Evolutionary conservation across 2,329 filamentous ascomycete species (phyloP).

Genomic region (Paraphoma sp.): DNA sequence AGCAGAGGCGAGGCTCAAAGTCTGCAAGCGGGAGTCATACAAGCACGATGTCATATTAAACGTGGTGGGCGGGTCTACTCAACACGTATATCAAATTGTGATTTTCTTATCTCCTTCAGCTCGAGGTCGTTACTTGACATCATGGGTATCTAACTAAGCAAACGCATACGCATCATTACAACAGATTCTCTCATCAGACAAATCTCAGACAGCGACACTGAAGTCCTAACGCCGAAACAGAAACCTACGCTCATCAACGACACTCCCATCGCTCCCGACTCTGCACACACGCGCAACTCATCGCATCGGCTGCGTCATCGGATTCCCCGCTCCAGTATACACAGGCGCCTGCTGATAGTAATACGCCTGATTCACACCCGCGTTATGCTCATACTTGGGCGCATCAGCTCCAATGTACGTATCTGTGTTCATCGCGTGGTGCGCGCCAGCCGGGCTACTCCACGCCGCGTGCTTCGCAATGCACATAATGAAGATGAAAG

Average conservation of each 20-base stretch:
- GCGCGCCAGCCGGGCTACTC: background rate
- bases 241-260: too few species aligned
- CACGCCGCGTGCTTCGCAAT: constrained; percentile 27
- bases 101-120: too few species aligned
- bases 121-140: background rate
- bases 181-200: background rate
- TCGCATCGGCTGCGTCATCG: background rate
- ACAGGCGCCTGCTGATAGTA: constrained; percentile 23
- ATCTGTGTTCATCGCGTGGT: background rate
- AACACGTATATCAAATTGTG: too few species aligned
- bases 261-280: too few species aligned
- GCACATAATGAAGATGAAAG: constrained; percentile 25
- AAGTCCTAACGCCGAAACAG: background rate
- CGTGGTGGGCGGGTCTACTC: too few species aligned
- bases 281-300: background rate
- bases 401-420: constrained; percentile 5
- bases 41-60: too few species aligned
- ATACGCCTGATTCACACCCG: constrained; percentile 10
- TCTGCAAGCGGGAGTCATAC: too few species aligned
- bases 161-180: background rate
- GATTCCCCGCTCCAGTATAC: constrained; percentile 3
- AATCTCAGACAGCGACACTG: background rate
- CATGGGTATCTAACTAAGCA: background rate
- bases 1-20: too few species aligned
- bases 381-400: constrained; percentile 17